Evolutionary conservation across 2,329 filamentous ascomycete species (phyloP), one percentile per base, ranked within the genome.

Genomic region (Colletotrichum theobromicola): DNA sequence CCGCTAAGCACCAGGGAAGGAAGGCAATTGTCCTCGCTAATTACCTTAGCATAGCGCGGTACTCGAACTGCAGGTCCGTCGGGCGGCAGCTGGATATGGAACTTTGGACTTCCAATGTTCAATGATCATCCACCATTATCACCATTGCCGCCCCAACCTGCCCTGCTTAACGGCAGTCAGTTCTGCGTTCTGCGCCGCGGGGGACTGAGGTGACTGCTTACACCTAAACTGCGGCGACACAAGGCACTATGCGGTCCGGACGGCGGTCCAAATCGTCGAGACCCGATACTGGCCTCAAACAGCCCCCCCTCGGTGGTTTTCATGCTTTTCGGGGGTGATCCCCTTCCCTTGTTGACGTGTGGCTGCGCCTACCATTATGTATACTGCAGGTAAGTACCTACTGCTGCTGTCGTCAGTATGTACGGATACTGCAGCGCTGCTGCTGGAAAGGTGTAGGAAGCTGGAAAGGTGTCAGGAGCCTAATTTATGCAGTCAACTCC

Each of bases 201-300:
- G 35, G 12, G 24, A 34, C 4, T 24, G 60, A 32, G n/a, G n/a
- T n/a, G 34, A 16, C n/a, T 26, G 32, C 28, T 62, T 32, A 26
- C 34, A 32, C 28, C 60, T 32, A 30, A 37, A 62, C 37, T 1
- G 21, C 60, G 60, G n/a, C 34, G 60, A 62, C 60, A 42, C 60
- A 62, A 62, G 60, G 8, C 60, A 37, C 35, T 21, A 37, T 64
- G n/a, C 34, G 30, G 60, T 16, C 60, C 60, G 34, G 21, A 62
- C 60, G 34, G 58, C 18, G 34, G 62, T 50, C 42, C 4, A 50
- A 50, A 13, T 28, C 37, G 5, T 46, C 34, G 32, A n/a, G 50
- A 69, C 67, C 62, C 71, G 72, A 70, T 57, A 72, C 68, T 72
- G 55, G 68, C 70, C 72, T 75, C 72, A 75, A 72, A 75, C 72